A percentile compares a stretch with the other conserved stretches of the same genome.
Evolutionary conservation across 805 yeast species (phyloP).

Genomic region (Suhomyces kilbournensis): DNA sequence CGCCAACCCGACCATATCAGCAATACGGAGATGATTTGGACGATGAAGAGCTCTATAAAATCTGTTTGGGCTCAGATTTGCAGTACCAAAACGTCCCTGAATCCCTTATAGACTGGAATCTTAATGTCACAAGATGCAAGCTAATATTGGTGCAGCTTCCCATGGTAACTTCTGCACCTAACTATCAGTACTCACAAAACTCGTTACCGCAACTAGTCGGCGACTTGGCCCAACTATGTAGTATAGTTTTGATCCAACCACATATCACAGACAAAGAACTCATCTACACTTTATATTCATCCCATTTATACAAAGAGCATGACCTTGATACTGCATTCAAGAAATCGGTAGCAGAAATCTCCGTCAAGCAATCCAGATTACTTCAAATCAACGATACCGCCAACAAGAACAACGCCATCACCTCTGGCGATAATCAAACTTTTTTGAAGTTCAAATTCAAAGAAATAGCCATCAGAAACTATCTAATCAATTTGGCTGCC

Average conservation of each 20-base stretch:
- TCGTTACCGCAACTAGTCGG: slow-evolving; percentile 41
- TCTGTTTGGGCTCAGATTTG: slow-evolving; percentile 40
- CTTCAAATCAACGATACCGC: slow-evolving; percentile 33
- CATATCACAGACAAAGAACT: slow-evolving; percentile 43
- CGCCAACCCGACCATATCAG: background rate
- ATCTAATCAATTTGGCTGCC: slow-evolving; percentile 50
- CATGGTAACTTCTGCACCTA: slow-evolving; percentile 34
- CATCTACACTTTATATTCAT: slow-evolving; percentile 36
- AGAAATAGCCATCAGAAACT: slow-evolving; percentile 48
- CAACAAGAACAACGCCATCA: slow-evolving; percentile 24
- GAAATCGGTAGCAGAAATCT: slow-evolving; percentile 46
- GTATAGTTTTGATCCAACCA: slow-evolving; percentile 38
- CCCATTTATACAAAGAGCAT: slow-evolving; percentile 49
- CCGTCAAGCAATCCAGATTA: slow-evolving; percentile 45
- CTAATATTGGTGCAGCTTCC: slow-evolving; percentile 42
- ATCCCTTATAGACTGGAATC: slow-evolving; percentile 49
- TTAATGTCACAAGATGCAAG: slow-evolving; percentile 48
- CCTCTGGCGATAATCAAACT: slow-evolving; percentile 26
- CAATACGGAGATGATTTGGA: slow-evolving; percentile 14
- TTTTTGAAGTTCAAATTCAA: slow-evolving; percentile 36
- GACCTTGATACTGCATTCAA: slow-evolving; percentile 44
- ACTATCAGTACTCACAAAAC: slow-evolving; percentile 28
- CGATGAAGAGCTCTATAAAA: slow-evolving; percentile 31
- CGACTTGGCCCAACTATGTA: slow-evolving; percentile 40
- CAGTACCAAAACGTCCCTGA: slow-evolving; percentile 40